Evolutionary conservation across 192 early-diverging fungal species (phyloP).

Genomic region (Coemansia sp.): DNA sequence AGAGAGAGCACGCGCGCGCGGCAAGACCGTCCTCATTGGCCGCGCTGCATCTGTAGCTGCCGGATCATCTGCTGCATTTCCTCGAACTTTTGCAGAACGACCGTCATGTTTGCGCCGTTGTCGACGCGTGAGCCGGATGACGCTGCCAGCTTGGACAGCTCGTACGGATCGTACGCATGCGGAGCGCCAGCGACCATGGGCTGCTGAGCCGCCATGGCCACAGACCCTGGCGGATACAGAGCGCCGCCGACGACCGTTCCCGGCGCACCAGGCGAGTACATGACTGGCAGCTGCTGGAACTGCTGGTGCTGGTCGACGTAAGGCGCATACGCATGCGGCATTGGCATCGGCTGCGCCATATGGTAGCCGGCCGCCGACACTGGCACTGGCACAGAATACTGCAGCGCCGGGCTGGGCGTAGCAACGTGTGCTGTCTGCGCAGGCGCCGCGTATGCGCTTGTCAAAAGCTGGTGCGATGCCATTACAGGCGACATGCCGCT

Average conservation of each 20-base stretch:
- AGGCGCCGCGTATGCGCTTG: not conserved
- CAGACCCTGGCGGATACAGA: not conserved
- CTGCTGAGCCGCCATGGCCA: not conserved
- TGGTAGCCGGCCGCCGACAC: slow-evolving; percentile 22
- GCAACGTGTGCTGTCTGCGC: not conserved
- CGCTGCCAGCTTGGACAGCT: not conserved
- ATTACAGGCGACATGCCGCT: not conserved
- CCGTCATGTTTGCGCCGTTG: slow-evolving; percentile 15
- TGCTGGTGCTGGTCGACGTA: slow-evolving; percentile 13
- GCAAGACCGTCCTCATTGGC: not conserved
- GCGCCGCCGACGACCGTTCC: not conserved
- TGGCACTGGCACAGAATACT: slow-evolving; percentile 23
- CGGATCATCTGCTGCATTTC: slow-evolving; percentile 41
- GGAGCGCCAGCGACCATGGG: not conserved
- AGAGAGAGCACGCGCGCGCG: no score
- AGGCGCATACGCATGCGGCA: slow-evolving; percentile 18
- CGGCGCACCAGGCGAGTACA: slow-evolving; percentile 1
- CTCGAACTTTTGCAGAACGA: slow-evolving; percentile 34
- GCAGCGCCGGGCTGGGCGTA: slow-evolving; percentile 7
- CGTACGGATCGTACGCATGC: not conserved
- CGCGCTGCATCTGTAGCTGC: slow-evolving; percentile 22
- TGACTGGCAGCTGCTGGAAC: slow-evolving; percentile 10
- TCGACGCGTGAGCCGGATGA: not conserved
- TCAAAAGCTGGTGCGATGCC: not conserved
- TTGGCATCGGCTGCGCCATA: slow-evolving; percentile 14